phyloP scores from a whole-genome alignment of 1,284 basidiomycete genomes.

The Austroboletus olivaceoglutinosus region DNA sequence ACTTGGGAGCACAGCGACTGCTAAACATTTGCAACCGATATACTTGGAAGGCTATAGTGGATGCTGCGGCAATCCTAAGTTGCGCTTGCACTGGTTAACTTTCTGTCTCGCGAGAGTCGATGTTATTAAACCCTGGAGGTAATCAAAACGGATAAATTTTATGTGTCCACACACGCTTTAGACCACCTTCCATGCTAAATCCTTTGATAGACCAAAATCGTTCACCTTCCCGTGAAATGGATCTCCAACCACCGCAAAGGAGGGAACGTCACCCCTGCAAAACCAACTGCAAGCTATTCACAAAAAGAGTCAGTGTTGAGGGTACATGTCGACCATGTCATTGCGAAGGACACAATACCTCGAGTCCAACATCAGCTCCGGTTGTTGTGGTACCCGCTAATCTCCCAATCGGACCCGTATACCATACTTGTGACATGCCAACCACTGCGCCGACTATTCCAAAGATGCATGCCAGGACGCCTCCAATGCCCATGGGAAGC shows the following conservation, averaged over 20 bases:
- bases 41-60: too few relatives aligned
- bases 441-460: slow-evolving; percentile 49
- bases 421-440: slow-evolving; percentile 53
- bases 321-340: too few relatives aligned
- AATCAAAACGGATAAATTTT: too few relatives aligned
- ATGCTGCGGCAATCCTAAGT: too few relatives aligned
- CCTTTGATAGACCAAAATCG: slow-evolving; percentile 36
- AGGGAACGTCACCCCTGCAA: slow-evolving; percentile 42
- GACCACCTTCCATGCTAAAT: too few relatives aligned
- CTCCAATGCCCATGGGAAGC: slow-evolving; percentile 58
- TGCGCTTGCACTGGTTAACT: too few relatives aligned
- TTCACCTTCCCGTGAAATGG: slow-evolving; percentile 39
- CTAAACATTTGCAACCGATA: too few relatives aligned
- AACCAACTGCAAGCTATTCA: slow-evolving; percentile 42
- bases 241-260: slow-evolving; percentile 47
- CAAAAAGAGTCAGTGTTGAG: background rate
- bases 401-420: slow-evolving; percentile 49
- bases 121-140: too few relatives aligned
- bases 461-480: slow-evolving; percentile 46
- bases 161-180: too few relatives aligned
- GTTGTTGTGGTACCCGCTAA: slow-evolving; percentile 41
- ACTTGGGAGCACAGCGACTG: too few relatives aligned
- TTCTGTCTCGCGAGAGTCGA: too few relatives aligned
- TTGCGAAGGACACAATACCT: too few relatives aligned
- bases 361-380: slow-evolving; percentile 55